Evolutionary conservation across 495 filamentous ascomycete species (phyloP).

Genomic region (Hypomontagnella monticulosa): DNA sequence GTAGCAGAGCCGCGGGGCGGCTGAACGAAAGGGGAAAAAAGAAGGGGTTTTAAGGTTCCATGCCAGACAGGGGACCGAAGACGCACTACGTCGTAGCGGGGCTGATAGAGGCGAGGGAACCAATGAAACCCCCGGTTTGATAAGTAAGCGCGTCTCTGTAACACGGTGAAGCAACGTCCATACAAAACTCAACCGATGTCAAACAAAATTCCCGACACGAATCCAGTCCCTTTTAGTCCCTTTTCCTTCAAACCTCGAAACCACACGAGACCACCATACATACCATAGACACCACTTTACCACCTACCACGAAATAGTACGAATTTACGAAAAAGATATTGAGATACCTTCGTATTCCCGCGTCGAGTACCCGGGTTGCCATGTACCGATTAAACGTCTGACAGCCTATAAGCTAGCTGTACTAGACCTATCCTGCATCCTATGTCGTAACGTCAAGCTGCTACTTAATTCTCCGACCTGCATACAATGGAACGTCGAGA

Average conservation of each 20-base stretch:
- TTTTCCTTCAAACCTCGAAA: conserved; percentile 21
- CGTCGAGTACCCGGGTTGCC: neutral
- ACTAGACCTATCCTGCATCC: conserved; percentile 5
- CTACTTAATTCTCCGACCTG: conserved; percentile 35
- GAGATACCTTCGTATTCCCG: neutral
- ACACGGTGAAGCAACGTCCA: conserved; percentile 44
- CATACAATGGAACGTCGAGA: conserved; percentile 4
- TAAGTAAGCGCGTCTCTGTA: conserved; percentile 45
- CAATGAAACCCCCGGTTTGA: conserved; percentile 35
- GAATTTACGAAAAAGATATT: no score
- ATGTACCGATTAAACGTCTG: no score
- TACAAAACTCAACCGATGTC: conserved; percentile 45
- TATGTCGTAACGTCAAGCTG: conserved; percentile 21
- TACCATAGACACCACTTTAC: conserved; percentile 3
- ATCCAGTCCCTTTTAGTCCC: conserved; percentile 2
- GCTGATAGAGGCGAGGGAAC: conserved; percentile 12
- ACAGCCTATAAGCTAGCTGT: neutral
- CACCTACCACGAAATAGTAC: no score
- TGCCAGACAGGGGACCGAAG: conserved; percentile 9
- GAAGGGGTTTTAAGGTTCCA: conserved; percentile 33
- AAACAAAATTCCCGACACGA: conserved; percentile 41
- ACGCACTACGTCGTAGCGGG: conserved; percentile 19
- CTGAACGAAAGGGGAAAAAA: conserved; percentile 29
- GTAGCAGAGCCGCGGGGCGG: conserved; percentile 35
- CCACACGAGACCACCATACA: conserved; percentile 4